Conservation (phyloP, 1,284 basidiomycete species). For the Microbotryum scabiosae region DNA sequence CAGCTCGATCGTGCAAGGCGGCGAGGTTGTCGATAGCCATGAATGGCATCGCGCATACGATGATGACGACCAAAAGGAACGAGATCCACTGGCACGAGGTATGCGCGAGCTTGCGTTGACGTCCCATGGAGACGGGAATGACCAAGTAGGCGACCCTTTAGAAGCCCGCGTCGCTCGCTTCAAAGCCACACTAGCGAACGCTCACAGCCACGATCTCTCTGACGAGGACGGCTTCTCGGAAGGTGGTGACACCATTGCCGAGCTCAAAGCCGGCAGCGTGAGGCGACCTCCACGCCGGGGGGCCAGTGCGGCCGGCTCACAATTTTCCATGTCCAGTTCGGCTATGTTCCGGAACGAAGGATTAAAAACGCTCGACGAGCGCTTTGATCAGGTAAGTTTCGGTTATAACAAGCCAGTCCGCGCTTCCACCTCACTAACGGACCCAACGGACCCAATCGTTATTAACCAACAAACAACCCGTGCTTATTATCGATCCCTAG, state of each 20-base stretch:
- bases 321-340: slow-evolving; percentile 93
- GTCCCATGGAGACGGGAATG: slow-evolving; percentile 57
- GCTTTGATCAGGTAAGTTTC: slow-evolving; percentile 73
- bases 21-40: slow-evolving; percentile 27
- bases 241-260: slow-evolving; percentile 63
- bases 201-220: too few relatives aligned
- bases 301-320: slow-evolving; percentile 45
- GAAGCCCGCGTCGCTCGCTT: not conserved
- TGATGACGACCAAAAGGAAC: slow-evolving; percentile 38
- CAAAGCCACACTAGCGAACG: not conserved
- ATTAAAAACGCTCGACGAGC: slow-evolving; percentile 78
- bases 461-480: not conserved
- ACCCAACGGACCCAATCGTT: slow-evolving; percentile 32
- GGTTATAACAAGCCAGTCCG: not conserved
- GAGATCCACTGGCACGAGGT: too few relatives aligned
- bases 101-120: too few relatives aligned
- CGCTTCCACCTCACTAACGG: slow-evolving; percentile 6
- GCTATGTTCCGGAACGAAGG: slow-evolving; percentile 91
- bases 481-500: slow-evolving; percentile 36
- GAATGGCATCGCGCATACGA: slow-evolving; percentile 25
- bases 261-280: slow-evolving; percentile 55
- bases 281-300: slow-evolving; percentile 67
- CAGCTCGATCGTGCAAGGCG: slow-evolving; percentile 41
- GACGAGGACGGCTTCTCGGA: slow-evolving; percentile 47
- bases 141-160: slow-evolving; percentile 32